Evolutionary conservation across 2,329 filamentous ascomycete species (phyloP), one percentile per base, ranked within the genome.

Genomic region (Aspergillus novoparasiticus): DNA sequence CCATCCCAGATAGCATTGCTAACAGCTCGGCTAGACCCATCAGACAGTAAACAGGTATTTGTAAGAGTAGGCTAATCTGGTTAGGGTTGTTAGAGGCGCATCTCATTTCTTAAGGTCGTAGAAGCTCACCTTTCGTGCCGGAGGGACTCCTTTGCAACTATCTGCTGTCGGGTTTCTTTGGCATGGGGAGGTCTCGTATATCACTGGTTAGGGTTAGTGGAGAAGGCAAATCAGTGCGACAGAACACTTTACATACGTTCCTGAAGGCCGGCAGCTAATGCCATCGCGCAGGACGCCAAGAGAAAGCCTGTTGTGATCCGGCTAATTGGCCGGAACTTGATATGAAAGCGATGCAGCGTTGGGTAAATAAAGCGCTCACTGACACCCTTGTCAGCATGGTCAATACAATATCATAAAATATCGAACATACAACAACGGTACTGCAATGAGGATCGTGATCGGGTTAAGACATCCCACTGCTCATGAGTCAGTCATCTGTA

Each of bases 21-120:
- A 62, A 39, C 6, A 59, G 30, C 21, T 62, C 57, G 19, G 60
- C 21, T 3, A 59, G 26, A 0, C 57, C 56, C 6, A 59, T 62
- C 19, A 62, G 36, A 28, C 23, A 51, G n/a, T 51, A 51, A 32
- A 51, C 28, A 4, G 48, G 48, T 16, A 51, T 32, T 21, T 51
- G 48, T 3, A n/a, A 51, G 9, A 51, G 16, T 14, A 51, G 10
- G 48, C 48, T 51, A 16, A 51, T 21, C 48, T 51, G 9, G 9
- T 34, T n/a, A 10, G 12, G 8, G 16, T 8, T 51, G 28, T 51
- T 6, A 51, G 48, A 6, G 12, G 16, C 4, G 8, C 4, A 6
- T 30, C 0, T 5, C 6, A 2, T 32, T 9, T 9, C 8, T 21
- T n/a, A 11, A 4, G 12, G 1, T 21, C 14, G 9, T 3, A 6